Conservation (phyloP, 2,329 filamentous ascomycete genomes). For the Aspergillus tamarii region DNA sequence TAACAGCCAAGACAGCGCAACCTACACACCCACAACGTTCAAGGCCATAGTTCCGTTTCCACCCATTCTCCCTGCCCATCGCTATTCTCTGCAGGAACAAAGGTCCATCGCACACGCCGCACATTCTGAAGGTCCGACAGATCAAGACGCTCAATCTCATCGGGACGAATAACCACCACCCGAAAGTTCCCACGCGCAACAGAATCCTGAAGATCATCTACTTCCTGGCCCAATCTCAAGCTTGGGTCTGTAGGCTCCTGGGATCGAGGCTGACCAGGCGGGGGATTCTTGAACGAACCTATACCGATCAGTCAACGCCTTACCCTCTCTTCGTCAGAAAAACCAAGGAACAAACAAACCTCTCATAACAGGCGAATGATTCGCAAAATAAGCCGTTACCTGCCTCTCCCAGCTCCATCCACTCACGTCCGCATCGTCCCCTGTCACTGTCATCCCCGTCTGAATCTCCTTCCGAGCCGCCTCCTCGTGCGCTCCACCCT, state of each 20-base stretch:
- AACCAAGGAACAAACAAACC: slow-evolving; percentile 45
- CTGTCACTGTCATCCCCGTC: slow-evolving; percentile 53
- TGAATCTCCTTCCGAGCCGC: slow-evolving; percentile 60
- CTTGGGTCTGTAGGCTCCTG: slow-evolving; percentile 51
- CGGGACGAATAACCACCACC: slow-evolving; percentile 82
- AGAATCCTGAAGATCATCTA: slow-evolving; percentile 70
- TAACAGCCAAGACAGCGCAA: not conserved
- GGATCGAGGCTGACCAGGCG: slow-evolving; percentile 65
- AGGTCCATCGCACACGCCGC: slow-evolving; percentile 69
- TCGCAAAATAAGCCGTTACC: slow-evolving; percentile 86
- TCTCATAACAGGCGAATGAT: slow-evolving; percentile 79
- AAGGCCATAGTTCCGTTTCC: slow-evolving; percentile 70
- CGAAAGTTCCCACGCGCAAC: slow-evolving; percentile 76
- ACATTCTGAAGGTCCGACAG: slow-evolving; percentile 67
- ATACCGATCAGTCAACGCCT: slow-evolving; percentile 6
- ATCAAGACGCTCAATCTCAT: slow-evolving; percentile 75
- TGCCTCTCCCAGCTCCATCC: slow-evolving; percentile 80
- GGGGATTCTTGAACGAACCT: slow-evolving; percentile 73
- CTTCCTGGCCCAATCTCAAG: slow-evolving; percentile 62
- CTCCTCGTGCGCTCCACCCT: slow-evolving; percentile 57
- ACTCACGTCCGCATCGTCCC: slow-evolving; percentile 41
- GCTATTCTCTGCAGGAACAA: slow-evolving; percentile 38
- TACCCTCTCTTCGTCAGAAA: not conserved
- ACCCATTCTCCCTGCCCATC: slow-evolving; percentile 61
- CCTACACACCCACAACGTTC: slow-evolving; percentile 13